Evolutionary conservation across 1,284 basidiomycete genomes (phyloP), one percentile per base, ranked within the genome.

Genomic region (Cerrena zonata): DNA sequence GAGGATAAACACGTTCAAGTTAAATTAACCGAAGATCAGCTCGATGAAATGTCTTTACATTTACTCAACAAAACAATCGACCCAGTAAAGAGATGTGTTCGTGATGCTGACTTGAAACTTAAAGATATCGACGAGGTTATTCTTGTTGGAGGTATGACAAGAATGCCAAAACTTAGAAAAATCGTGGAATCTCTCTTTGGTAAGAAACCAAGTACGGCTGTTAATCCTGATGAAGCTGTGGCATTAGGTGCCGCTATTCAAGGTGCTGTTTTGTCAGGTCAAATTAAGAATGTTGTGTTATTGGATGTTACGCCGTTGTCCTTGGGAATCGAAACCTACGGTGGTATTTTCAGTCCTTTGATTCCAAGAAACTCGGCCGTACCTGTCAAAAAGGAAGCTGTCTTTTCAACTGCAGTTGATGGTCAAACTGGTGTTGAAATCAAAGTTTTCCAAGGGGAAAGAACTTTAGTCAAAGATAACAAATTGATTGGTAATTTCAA

Each of bases 121-220:
- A 85, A 77, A 59, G 94, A 98, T 61, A 87, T 98, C 62, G 82
- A 96, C 71, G 95, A 98, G 61, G 72, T 89, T 53, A 86, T 89
- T 34, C 89, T 96, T 52, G 94, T 97, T 56, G 94, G 94, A 74
- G 94, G 94, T 70, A 96, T 94, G 11, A 97, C 94, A 56, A 91
- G 94, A 84, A 97, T 97, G 62, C 94, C 94, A 70, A 95, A 94
- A 79, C 91, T 97, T 57, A 94, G 96, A 69, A 88, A 94, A 65
- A 87, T 98, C 65, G 82, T 97, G 68, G 91, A 91, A 74, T 91
- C 94, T 64, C 94, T 82, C 77, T 95, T 95, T 66, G 74, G 89
- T 68, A 94, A 91, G 76, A 91, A 94, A 68, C 90, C 89, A n/a
- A n/a, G n/a, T n/a, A n/a, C n/a, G n/a, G n/a, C n/a, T n/a, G n/a